phyloP scores from a whole-genome alignment of 129 eudicot species.

The Centella asiatica region DNA sequence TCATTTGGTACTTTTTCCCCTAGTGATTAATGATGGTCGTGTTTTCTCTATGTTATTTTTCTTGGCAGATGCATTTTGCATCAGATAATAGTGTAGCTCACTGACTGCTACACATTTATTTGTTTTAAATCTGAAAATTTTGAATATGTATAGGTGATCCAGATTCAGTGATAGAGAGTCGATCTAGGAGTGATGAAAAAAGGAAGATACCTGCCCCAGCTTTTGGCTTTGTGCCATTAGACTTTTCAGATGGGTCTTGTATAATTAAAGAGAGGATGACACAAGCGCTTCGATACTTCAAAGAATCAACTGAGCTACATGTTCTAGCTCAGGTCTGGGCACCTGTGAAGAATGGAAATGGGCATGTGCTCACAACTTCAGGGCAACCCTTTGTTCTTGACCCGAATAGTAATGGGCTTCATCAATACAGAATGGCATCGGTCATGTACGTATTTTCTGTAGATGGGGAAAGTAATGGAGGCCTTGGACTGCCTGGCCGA shows the following conservation, averaged over 20 bases:
- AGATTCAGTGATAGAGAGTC: conserved; percentile 31
- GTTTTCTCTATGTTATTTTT: not conserved
- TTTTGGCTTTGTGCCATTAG: conserved; percentile 37
- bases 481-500: conserved; percentile 88
- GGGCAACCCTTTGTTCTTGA: conserved; percentile 97
- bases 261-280: conserved; percentile 91
- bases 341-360: conserved; percentile 61
- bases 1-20: not conserved
- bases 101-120: not conserved
- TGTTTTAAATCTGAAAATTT: not conserved
- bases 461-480: conserved; percentile 62
- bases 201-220: conserved; percentile 39
- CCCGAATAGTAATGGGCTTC: conserved; percentile 74
- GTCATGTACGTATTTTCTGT: conserved; percentile 60
- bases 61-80: not conserved
- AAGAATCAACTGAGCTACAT: conserved; percentile 71
- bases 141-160: conserved; percentile 32
- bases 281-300: conserved; percentile 87
- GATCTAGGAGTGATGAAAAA: conserved; percentile 31
- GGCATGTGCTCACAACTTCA: conserved; percentile 70
- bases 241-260: conserved; percentile 44
- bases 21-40: too few relatives aligned
- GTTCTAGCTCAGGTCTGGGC: conserved; percentile 95
- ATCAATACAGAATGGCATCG: conserved; percentile 84
- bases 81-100: not conserved